Evolutionary conservation across 2,329 filamentous ascomycete species (phyloP).

Genomic region (Epichloe festucae): DNA sequence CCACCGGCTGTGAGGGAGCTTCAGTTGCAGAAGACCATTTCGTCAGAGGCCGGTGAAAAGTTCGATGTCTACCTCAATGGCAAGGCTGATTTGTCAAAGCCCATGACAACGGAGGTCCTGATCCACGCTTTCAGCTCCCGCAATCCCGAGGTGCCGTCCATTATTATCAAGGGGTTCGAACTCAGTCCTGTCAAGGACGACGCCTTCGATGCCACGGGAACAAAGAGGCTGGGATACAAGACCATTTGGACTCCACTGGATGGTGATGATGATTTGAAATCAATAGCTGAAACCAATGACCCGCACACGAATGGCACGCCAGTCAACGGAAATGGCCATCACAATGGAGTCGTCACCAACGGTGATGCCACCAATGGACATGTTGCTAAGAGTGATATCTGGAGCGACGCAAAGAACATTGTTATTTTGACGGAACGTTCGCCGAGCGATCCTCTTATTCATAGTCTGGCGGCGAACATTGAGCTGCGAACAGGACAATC

Average conservation of each 20-base stretch:
- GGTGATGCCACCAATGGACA: neutral
- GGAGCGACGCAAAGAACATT: neutral
- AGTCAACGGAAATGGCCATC: neutral
- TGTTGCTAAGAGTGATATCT: neutral
- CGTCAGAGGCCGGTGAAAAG: neutral
- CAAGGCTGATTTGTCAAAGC: neutral
- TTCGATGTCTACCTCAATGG: neutral
- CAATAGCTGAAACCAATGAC: neutral
- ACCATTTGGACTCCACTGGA: neutral
- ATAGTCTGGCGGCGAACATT: neutral
- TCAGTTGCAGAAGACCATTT: slow-evolving; percentile 7
- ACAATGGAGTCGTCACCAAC: neutral
- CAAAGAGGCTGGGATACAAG: neutral
- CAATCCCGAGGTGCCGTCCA: slow-evolving; percentile 16
- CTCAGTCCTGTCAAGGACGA: slow-evolving; percentile 30
- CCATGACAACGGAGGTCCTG: neutral
- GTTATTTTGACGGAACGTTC: neutral
- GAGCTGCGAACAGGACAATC: slow-evolving; percentile 5
- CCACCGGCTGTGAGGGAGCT: slow-evolving; percentile 19
- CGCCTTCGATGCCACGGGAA: neutral
- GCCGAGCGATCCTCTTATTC: neutral
- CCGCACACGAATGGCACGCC: neutral
- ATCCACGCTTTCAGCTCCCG: slow-evolving; percentile 11
- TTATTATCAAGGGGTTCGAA: slow-evolving; percentile 23
- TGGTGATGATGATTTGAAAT: neutral